phyloP scores from a whole-genome alignment of 305 asterid genomes.

The Euphrasia arctica region DNA sequence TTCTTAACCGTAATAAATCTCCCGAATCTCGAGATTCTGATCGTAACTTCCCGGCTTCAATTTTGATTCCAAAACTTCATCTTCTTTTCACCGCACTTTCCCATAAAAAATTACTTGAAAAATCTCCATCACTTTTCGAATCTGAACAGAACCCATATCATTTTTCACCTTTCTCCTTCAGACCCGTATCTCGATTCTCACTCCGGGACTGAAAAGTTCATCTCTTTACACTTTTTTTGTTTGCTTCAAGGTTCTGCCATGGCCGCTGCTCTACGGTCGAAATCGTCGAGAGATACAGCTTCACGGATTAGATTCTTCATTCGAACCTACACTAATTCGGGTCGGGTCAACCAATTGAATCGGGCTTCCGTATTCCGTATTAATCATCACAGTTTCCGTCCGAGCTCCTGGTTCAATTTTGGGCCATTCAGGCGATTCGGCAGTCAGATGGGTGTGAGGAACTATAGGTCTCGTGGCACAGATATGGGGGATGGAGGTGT shows the following conservation, averaged over 20 bases:
- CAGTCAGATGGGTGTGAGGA: slow-evolving; percentile 27
- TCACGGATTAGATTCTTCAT: slow-evolving; percentile 55
- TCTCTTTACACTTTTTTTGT: slow-evolving; percentile 2
- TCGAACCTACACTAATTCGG: slow-evolving; percentile 44
- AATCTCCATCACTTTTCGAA: slow-evolving; percentile 2
- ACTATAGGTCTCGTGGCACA: slow-evolving; percentile 44
- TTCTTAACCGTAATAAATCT: no score
- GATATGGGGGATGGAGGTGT: slow-evolving; percentile 61
- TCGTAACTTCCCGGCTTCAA: no score
- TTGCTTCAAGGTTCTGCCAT: slow-evolving; percentile 31
- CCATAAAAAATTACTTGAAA: not conserved
- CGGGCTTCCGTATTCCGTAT: slow-evolving; percentile 36
- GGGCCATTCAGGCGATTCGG: slow-evolving; percentile 35
- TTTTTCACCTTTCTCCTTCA: not conserved
- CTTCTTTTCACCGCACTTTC: not conserved
- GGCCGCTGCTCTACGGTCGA: slow-evolving; percentile 71
- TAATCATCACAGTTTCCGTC: slow-evolving; percentile 23
- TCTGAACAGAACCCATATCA: slow-evolving; percentile 15
- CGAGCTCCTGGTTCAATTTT: slow-evolving; percentile 38
- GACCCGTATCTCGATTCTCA: slow-evolving; percentile 22
- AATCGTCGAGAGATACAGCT: slow-evolving; percentile 48
- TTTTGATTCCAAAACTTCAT: no score
- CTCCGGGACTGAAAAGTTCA: no score
- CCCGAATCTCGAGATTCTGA: no score
- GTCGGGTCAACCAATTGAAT: slow-evolving; percentile 37